A percentile compares a stretch with the other conserved stretches of the same genome.
These are phyloP conservation scores for Jamesozyma rosinii DNA, from an alignment of 805 yeast genomes.

Conservation along the genomic window DNA sequence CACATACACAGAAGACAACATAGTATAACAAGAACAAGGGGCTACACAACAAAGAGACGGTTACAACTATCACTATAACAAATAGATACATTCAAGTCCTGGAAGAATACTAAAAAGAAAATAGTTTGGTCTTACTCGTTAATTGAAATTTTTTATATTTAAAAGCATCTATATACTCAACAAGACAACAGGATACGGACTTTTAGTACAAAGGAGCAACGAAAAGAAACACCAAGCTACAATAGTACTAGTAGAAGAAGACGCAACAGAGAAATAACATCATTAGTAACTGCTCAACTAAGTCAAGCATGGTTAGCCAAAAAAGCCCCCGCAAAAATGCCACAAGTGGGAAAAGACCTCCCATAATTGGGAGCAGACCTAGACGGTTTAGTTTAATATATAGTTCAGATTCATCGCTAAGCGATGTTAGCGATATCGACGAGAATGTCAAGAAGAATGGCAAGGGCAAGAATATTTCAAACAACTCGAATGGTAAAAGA, in stretches of 20 bases:
- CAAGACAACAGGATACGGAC: no score
- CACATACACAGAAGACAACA: no score
- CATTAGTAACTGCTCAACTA: neutral
- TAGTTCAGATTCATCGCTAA: conserved; percentile 35
- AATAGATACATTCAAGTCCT: neutral
- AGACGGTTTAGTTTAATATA: conserved; percentile 38
- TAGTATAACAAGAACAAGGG: no score
- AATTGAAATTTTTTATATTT: neutral
- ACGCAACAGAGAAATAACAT: no score
- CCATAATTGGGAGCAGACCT: conserved; percentile 18
- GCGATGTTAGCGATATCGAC: conserved; percentile 33
- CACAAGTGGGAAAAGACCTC: conserved; percentile 2
- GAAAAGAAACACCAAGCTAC: no score
- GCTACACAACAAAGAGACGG: no score
- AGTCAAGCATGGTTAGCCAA: conserved; percentile 10
- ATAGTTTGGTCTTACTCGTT: neutral
- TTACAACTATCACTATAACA: neutral
- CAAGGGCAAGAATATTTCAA: conserved; percentile 18
- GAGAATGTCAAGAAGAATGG: conserved; percentile 3
- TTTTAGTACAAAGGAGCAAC: no score
- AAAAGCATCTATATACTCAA: no score
- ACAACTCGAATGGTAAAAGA: conserved; percentile 25
- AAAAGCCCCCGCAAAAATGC: conserved; percentile 22
- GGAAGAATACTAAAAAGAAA: neutral
- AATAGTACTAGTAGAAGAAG: no score